These are phyloP conservation scores for Alternaria incomplexa DNA, from an alignment of 2,329 filamentous ascomycete genomes.

Conservation along the genomic window DNA sequence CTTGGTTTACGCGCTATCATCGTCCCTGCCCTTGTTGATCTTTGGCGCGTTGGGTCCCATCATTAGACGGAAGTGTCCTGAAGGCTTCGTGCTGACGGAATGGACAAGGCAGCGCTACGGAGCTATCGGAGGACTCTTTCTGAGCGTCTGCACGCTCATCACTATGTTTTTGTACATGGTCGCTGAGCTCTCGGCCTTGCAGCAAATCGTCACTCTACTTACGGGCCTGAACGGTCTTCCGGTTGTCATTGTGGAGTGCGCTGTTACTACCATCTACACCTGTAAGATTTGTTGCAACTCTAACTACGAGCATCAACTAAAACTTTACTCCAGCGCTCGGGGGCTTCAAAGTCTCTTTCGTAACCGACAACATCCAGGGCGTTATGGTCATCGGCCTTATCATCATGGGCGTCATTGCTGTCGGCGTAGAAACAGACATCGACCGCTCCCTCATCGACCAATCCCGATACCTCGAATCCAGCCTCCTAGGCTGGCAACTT, in stretches of 20 bases:
- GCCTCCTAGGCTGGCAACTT: conserved; percentile 80
- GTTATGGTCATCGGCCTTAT: conserved; percentile 78
- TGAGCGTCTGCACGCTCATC: conserved; percentile 78
- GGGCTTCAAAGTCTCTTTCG: conserved; percentile 82
- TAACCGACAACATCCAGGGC: conserved; percentile 83
- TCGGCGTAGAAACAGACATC: conserved; percentile 76
- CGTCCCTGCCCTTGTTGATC: conserved; percentile 72
- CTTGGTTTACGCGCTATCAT: conserved; percentile 75
- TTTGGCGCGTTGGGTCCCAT: conserved; percentile 78
- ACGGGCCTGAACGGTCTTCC: conserved; percentile 78
- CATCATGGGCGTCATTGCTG: conserved; percentile 76
- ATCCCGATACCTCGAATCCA: conserved; percentile 72
- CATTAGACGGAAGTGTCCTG: conserved; percentile 79
- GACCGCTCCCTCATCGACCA: conserved; percentile 70
- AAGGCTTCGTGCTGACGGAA: conserved; percentile 84
- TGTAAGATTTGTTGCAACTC: conserved; percentile 56
- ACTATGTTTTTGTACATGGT: conserved; percentile 90
- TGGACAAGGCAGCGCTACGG: conserved; percentile 85
- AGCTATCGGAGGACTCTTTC: conserved; percentile 69
- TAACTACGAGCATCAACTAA: neutral
- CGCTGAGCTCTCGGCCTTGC: conserved; percentile 78
- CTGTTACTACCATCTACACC: conserved; percentile 82
- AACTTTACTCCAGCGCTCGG: conserved; percentile 64
- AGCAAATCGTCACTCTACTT: conserved; percentile 76
- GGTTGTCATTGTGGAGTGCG: conserved; percentile 77